Conservation (phyloP, 805 yeast genomes). For the Metschnikowia proteae region DNA sequence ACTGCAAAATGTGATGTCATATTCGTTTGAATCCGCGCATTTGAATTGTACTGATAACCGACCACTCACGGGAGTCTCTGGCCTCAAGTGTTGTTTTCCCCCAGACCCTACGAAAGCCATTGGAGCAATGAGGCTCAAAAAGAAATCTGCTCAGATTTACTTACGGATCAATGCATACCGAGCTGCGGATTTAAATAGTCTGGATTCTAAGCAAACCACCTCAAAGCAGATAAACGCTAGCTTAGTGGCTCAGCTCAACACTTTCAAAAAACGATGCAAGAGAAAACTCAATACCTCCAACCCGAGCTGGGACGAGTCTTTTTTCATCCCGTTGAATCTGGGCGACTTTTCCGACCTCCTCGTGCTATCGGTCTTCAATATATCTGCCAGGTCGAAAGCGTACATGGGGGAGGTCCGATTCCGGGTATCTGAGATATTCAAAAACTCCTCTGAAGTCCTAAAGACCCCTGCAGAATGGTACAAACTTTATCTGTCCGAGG, state of each 20-base stretch:
- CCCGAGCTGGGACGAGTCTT: slow-evolving; percentile 39
- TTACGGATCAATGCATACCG: slow-evolving; percentile 34
- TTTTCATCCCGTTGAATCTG: slow-evolving; percentile 28
- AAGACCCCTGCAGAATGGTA: slow-evolving; percentile 42
- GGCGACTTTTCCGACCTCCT: slow-evolving; percentile 30
- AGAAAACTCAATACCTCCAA: slow-evolving; percentile 31
- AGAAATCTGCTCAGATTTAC: slow-evolving; percentile 16
- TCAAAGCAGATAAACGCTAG: slow-evolving; percentile 32
- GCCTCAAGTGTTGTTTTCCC: background rate
- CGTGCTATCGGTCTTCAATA: slow-evolving; percentile 38
- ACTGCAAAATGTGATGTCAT: slow-evolving; percentile 2
- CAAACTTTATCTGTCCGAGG: slow-evolving; percentile 38
- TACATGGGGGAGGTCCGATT: slow-evolving; percentile 41
- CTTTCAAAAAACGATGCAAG: slow-evolving; percentile 25
- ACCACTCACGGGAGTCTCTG: background rate
- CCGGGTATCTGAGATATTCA: slow-evolving; percentile 28
- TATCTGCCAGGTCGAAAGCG: slow-evolving; percentile 32
- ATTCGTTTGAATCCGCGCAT: background rate
- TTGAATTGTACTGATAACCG: background rate
- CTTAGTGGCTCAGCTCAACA: slow-evolving; percentile 34
- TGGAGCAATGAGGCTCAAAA: slow-evolving; percentile 11
- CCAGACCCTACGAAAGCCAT: background rate
- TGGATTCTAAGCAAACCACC: slow-evolving; percentile 11
- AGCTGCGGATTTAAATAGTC: slow-evolving; percentile 36
- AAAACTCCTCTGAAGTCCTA: slow-evolving; percentile 11